Conservation (phyloP, 768 basidiomycete genomes). For the Terana coerulea region DNA sequence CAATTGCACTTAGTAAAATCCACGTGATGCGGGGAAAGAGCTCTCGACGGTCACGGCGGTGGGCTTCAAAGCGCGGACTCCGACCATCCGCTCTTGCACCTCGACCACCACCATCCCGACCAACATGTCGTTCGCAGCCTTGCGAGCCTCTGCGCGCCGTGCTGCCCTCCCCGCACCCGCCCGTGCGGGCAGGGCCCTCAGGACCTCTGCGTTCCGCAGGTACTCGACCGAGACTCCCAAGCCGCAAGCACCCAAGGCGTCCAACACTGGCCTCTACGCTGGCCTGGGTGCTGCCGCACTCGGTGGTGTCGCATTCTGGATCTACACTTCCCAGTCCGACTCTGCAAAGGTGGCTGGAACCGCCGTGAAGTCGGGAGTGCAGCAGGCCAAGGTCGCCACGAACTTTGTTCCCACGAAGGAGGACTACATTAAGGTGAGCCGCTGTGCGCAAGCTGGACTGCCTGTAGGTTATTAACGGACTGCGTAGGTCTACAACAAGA, state of each 20-base stretch:
- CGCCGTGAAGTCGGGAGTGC: slow-evolving; percentile 56
- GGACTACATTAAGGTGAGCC: slow-evolving; percentile 82
- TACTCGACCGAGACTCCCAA: slow-evolving; percentile 46
- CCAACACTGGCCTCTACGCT: slow-evolving; percentile 54
- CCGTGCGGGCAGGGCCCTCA: slow-evolving; percentile 23
- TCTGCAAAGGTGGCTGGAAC: slow-evolving; percentile 48
- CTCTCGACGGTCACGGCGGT: not conserved
- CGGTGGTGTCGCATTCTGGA: slow-evolving; percentile 64
- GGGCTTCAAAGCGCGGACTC: not conserved
- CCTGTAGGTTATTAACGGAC: not conserved
- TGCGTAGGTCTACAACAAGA: slow-evolving; percentile 80
- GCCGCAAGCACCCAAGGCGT: slow-evolving; percentile 38
- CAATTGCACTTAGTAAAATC: slow-evolving; percentile 5
- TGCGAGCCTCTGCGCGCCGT: slow-evolving; percentile 50
- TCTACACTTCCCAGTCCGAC: slow-evolving; percentile 44
- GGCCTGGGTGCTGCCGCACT: slow-evolving; percentile 58
- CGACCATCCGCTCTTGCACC: not conserved
- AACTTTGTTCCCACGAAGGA: slow-evolving; percentile 75
- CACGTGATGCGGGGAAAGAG: slow-evolving; percentile 14
- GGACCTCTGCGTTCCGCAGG: slow-evolving; percentile 45
- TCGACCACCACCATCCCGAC: not conserved
- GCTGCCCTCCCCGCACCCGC: slow-evolving; percentile 31
- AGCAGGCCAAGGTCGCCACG: slow-evolving; percentile 57
- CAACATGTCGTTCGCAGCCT: slow-evolving; percentile 52
- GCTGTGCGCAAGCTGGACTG: not conserved